Conservation (phyloP, 192 early-diverging fungal species). For the Coemansia sp. region DNA sequence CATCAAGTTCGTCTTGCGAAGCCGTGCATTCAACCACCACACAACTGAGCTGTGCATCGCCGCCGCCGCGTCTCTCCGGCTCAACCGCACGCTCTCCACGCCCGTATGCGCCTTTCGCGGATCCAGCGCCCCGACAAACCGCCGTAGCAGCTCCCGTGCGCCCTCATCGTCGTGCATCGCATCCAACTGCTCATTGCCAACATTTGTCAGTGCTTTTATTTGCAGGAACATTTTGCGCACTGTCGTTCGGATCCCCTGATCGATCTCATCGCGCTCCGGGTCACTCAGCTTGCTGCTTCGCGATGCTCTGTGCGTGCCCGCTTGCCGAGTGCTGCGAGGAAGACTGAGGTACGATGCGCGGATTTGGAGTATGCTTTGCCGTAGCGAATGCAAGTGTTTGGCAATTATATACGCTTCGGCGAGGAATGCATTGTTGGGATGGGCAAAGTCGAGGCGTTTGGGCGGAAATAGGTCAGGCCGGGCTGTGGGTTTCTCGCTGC, state of each 20-base stretch:
- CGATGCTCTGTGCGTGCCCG: neutral
- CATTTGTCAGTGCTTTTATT: constrained; percentile 59
- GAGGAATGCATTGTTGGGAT: constrained; percentile 52
- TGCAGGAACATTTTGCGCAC: constrained; percentile 59
- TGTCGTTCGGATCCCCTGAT: constrained; percentile 60
- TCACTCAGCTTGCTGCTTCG: constrained; percentile 51
- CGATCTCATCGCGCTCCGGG: constrained; percentile 67
- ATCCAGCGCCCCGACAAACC: constrained; percentile 45
- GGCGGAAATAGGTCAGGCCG: constrained; percentile 35
- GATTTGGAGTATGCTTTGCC: constrained; percentile 51
- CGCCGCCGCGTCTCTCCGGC: constrained; percentile 58
- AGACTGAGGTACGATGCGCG: constrained; percentile 59
- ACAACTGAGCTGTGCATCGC: constrained; percentile 68
- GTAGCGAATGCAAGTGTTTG: constrained; percentile 57
- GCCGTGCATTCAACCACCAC: constrained; percentile 65
- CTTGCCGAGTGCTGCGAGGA: neutral
- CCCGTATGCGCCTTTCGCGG: constrained; percentile 30
- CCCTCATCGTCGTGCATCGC: constrained; percentile 19
- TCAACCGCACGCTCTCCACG: neutral
- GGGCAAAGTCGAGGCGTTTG: constrained; percentile 27
- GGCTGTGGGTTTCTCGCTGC: neutral
- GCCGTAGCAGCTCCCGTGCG: constrained; percentile 37
- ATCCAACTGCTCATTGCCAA: constrained; percentile 51
- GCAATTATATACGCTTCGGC: constrained; percentile 61
- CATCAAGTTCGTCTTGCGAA: constrained; percentile 63